Evolutionary conservation across 1,284 basidiomycete genomes (phyloP).

Genomic region (Ustilago vetiveriae): DNA sequence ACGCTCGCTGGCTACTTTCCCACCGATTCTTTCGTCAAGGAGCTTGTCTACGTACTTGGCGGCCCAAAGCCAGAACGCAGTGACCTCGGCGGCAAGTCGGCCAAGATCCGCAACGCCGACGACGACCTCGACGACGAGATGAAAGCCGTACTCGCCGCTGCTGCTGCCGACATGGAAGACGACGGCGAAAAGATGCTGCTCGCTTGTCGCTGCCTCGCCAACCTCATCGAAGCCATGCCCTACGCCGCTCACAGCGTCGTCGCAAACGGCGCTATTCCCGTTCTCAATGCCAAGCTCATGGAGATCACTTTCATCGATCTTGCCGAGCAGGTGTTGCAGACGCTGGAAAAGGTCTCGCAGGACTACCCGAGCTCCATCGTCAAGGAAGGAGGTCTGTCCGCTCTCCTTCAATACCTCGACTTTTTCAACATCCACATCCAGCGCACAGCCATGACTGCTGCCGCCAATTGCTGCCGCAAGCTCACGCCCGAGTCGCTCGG

Average conservation of each 20-base stretch:
- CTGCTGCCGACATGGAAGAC: conserved; percentile 49
- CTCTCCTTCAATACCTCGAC: conserved; percentile 65
- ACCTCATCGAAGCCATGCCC: conserved; percentile 67
- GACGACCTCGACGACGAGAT: conserved; percentile 47
- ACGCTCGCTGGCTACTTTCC: conserved; percentile 94
- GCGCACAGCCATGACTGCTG: conserved; percentile 63
- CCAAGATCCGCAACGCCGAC: conserved; percentile 15
- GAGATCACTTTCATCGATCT: conserved; percentile 67
- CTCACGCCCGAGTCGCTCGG: conserved; percentile 50
- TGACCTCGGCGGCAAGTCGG: conserved; percentile 22
- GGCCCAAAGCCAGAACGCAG: conserved; percentile 71
- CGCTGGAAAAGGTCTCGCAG: conserved; percentile 64
- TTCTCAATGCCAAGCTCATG: conserved; percentile 62
- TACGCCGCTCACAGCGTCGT: conserved; percentile 62
- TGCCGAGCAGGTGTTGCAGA: conserved; percentile 66
- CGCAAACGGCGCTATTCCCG: conserved; percentile 56
- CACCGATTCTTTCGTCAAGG: conserved; percentile 88
- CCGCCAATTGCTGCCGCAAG: conserved; percentile 64
- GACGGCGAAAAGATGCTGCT: conserved; percentile 61
- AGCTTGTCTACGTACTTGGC: conserved; percentile 89
- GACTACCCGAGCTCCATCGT: conserved; percentile 62
- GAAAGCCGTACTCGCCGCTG: conserved; percentile 50
- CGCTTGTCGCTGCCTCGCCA: conserved; percentile 67
- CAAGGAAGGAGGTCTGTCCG: conserved; percentile 61
- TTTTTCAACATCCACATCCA: conserved; percentile 67